Evolutionary conservation across 768 basidiomycete species (phyloP).

Genomic region (Amyloporia xantha): DNA sequence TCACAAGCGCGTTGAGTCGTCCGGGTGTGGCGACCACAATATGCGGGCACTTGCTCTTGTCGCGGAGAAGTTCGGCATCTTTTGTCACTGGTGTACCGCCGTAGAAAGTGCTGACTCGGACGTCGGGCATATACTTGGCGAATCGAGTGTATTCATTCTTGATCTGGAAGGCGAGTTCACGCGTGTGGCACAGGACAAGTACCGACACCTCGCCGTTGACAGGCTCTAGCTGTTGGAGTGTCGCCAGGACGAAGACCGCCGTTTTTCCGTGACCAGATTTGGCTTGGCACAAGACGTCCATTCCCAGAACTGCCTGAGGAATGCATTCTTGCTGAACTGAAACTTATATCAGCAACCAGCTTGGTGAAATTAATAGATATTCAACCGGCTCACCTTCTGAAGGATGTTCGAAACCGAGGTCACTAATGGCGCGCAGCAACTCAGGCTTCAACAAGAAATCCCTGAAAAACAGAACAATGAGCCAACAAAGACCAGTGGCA

Average conservation of each 20-base stretch:
- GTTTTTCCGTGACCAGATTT: conserved; percentile 99
- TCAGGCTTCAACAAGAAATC: conserved; percentile 99
- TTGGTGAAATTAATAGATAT: conserved; percentile 9
- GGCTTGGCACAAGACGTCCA: conserved; percentile 99
- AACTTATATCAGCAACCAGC: too few species aligned
- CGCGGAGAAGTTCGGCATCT: conserved; percentile 88
- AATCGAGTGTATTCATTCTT: conserved; percentile 99
- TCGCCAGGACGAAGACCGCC: conserved; percentile 97
- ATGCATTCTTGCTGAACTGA: conserved; percentile 99
- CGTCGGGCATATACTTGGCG: conserved; percentile 99
- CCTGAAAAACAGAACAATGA: conserved; percentile 38
- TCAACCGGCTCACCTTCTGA: conserved; percentile 98
- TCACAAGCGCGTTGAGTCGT: conserved; percentile 88
- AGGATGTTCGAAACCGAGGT: conserved; percentile 99
- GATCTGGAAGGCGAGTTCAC: conserved; percentile 99
- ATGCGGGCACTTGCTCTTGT: conserved; percentile 97
- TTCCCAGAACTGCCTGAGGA: conserved; percentile 97
- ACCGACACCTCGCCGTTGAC: conserved; percentile 98
- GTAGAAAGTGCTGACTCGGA: conserved; percentile 96
- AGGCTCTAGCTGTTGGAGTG: conserved; percentile 96
- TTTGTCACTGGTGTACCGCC: conserved; percentile 93
- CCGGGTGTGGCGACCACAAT: conserved; percentile 99
- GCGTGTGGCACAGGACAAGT: conserved; percentile 96
- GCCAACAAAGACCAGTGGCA: conserved; percentile 7
- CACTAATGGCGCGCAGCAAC: conserved; percentile 93